phyloP scores from a whole-genome alignment of 2,329 filamentous ascomycete species.

The Colletotrichum sublineola region DNA sequence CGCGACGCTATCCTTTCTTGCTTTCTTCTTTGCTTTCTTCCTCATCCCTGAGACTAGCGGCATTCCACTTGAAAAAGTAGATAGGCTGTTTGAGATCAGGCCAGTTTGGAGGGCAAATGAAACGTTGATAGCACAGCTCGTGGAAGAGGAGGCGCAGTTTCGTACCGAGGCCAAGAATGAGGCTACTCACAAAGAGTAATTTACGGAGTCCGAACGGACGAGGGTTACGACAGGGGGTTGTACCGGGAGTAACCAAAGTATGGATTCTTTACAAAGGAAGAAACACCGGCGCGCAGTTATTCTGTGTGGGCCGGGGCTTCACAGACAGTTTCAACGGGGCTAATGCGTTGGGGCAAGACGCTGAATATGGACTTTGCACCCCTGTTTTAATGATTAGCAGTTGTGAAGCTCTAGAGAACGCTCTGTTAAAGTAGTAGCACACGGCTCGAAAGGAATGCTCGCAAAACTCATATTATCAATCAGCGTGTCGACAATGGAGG shows the following conservation, averaged over 20 bases:
- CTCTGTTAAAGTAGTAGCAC: too few species aligned
- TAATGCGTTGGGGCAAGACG: too few species aligned
- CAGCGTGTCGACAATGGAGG: too few species aligned
- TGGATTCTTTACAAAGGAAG: not conserved
- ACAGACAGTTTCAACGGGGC: not conserved
- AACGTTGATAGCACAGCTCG: slow-evolving; percentile 33
- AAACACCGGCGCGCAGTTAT: not conserved
- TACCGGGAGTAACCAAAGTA: not conserved
- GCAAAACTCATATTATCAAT: too few species aligned
- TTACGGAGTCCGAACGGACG: not conserved
- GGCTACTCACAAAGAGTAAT: slow-evolving; percentile 31
- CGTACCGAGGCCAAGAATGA: slow-evolving; percentile 32
- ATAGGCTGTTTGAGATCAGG: slow-evolving; percentile 60
- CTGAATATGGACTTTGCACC: not conserved
- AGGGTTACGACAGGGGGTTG: not conserved
- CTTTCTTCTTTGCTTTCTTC: slow-evolving; percentile 64
- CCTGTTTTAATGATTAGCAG: too few species aligned
- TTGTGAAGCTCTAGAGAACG: too few species aligned
- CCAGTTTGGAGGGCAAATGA: slow-evolving; percentile 38
- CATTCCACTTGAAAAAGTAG: slow-evolving; percentile 64
- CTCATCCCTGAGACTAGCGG: slow-evolving; percentile 67
- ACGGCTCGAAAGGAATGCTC: too few species aligned
- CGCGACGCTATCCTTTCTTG: slow-evolving; percentile 61
- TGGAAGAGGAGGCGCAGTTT: slow-evolving; percentile 35
- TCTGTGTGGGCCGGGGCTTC: not conserved